Percentiles rank a stretch among this genome's conserved stretches.
Evolutionary conservation across 2,329 filamentous ascomycete genomes (phyloP).

Genomic region (Cladosporium sp.): DNA sequence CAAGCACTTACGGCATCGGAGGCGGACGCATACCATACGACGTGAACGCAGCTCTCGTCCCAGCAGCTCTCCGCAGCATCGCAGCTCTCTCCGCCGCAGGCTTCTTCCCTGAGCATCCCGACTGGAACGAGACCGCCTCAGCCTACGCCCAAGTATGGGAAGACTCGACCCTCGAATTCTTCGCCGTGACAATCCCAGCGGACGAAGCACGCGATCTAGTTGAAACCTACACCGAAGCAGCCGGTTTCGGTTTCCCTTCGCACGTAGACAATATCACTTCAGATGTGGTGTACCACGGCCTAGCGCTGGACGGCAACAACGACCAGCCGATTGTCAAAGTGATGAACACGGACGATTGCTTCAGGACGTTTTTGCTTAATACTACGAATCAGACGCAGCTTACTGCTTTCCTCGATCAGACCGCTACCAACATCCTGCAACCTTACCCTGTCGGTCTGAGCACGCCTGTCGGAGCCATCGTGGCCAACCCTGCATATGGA

Average conservation of each 20-base stretch:
- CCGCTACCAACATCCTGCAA: conserved; percentile 57
- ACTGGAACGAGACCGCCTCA: conserved; percentile 50
- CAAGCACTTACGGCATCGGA: conserved; percentile 56
- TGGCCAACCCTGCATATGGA: conserved; percentile 63
- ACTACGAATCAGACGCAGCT: conserved; percentile 57
- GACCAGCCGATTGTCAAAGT: conserved; percentile 54
- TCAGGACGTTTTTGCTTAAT: conserved; percentile 64
- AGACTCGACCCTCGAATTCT: conserved; percentile 60
- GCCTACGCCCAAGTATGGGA: conserved; percentile 63
- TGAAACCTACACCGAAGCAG: conserved; percentile 46
- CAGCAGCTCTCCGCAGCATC: conserved; percentile 62
- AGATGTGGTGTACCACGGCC: conserved; percentile 55
- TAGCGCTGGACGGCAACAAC: conserved; percentile 57
- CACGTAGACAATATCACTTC: conserved; percentile 45
- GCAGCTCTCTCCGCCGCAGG: conserved; percentile 51
- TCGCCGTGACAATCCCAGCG: conserved; percentile 49
- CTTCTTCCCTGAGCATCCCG: conserved; percentile 52
- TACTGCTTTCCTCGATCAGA: conserved; percentile 57
- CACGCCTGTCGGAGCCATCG: conserved; percentile 57
- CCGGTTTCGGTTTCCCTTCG: conserved; percentile 45
- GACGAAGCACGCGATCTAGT: conserved; percentile 50
- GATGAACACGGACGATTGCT: conserved; percentile 66
- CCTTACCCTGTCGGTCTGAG: conserved; percentile 61
- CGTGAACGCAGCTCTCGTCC: conserved; percentile 64
- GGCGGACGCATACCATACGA: conserved; percentile 65